A percentile compares a stretch with the other conserved stretches of the same genome.
These are phyloP conservation scores for Pleurotus cornucopiae DNA, from an alignment of 768 basidiomycete species.

Conservation along the genomic window DNA sequence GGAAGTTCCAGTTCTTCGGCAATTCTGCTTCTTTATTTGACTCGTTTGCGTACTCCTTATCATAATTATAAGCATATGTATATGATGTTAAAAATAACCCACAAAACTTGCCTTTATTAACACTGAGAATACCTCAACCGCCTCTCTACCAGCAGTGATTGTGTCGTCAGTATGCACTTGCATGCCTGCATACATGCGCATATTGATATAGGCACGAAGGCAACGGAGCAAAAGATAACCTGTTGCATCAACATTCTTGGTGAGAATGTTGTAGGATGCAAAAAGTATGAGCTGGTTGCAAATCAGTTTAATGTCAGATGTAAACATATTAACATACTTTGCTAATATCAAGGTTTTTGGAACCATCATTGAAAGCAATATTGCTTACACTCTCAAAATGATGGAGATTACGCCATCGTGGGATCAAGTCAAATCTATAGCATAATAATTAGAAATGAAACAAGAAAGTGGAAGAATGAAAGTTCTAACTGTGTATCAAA, in stretches of 20 bases:
- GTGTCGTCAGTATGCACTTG: constrained; percentile 27
- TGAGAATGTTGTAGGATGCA: constrained; percentile 20
- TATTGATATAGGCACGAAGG: constrained; percentile 23
- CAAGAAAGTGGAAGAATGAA: too few relatives aligned
- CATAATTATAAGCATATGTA: neutral
- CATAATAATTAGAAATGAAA: neutral
- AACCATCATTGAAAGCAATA: neutral
- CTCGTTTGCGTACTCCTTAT: neutral
- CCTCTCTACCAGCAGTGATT: constrained; percentile 14
- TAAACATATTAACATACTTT: neutral
- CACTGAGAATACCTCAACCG: constrained; percentile 13
- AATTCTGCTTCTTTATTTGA: neutral
- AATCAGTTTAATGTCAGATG: neutral
- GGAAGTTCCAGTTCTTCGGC: constrained; percentile 27
- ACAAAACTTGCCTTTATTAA: constrained; percentile 13
- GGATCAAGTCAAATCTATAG: neutral
- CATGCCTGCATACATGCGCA: constrained; percentile 24
- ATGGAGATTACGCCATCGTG: neutral
- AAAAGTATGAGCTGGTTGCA: constrained; percentile 22
- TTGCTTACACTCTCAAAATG: neutral
- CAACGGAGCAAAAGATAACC: constrained; percentile 23
- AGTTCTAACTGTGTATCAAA: constrained; percentile 12
- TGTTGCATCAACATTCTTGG: neutral
- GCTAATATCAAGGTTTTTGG: neutral
- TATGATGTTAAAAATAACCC: too few relatives aligned